A percentile compares a stretch with the other conserved stretches of the same genome.
Evolutionary conservation across 768 basidiomycete species (phyloP).

Genomic region (Asterophora parasitica): DNA sequence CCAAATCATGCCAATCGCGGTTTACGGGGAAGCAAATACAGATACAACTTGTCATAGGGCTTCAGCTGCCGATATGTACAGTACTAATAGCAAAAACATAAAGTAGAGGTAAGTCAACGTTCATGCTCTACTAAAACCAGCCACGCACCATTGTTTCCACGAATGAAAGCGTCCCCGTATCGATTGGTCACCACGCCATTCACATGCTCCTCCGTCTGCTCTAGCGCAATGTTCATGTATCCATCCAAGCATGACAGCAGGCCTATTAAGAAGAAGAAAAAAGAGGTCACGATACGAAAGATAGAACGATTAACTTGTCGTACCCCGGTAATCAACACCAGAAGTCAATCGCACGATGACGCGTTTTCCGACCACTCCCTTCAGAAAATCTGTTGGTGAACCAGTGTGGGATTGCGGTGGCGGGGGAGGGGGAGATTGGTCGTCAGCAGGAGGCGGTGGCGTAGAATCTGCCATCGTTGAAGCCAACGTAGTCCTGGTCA

Average conservation of each 20-base stretch:
- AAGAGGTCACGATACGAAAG: not conserved
- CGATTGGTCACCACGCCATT: conserved; percentile 81
- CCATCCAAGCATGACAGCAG: conserved; percentile 93
- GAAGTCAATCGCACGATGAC: conserved; percentile 90
- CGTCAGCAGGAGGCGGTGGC: conserved; percentile 1
- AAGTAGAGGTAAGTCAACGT: not conserved
- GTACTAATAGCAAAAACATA: conserved; percentile 36
- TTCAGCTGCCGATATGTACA: conserved; percentile 78
- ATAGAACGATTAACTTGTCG: conserved; percentile 14
- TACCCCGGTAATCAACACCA: conserved; percentile 92
- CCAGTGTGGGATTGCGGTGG: conserved; percentile 48
- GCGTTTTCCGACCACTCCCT: conserved; percentile 93
- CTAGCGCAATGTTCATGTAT: conserved; percentile 98
- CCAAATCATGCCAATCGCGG: no score
- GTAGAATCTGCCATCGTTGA: conserved; percentile 1
- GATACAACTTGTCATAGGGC: conserved; percentile 30
- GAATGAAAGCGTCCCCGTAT: conserved; percentile 94
- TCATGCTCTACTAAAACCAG: not conserved
- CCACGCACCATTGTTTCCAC: conserved; percentile 81
- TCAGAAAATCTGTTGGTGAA: conserved; percentile 89
- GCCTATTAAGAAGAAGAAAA: conserved; percentile 40
- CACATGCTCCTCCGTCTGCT: conserved; percentile 95
- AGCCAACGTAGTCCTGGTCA: not conserved
- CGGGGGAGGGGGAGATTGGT: conserved; percentile 26
- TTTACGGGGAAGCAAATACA: no score